Conservation (phyloP, 768 basidiomycete genomes). For the Chiua virens region DNA sequence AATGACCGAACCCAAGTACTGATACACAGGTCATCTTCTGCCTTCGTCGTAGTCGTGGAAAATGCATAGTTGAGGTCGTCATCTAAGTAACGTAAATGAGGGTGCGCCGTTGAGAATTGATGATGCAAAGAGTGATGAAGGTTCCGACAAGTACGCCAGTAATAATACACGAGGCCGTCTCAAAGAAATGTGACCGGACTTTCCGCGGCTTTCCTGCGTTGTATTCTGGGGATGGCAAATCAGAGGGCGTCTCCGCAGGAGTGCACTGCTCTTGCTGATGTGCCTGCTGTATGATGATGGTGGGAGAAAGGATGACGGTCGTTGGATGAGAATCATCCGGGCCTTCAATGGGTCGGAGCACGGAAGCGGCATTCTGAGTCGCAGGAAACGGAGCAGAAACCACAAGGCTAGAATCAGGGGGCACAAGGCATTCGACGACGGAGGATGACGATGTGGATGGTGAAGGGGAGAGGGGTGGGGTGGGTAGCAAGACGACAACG, state of each 20-base stretch:
- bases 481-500: constrained; percentile 15
- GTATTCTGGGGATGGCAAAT: constrained; percentile 8
- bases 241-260: constrained; percentile 9
- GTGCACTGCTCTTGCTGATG: constrained; percentile 16
- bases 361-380: constrained; percentile 6
- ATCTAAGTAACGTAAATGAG: constrained; percentile 39
- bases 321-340: constrained; percentile 6
- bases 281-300: constrained; percentile 26
- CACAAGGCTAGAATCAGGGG: neutral
- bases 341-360: neutral
- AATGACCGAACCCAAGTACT: constrained; percentile 12
- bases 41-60: neutral
- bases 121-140: constrained; percentile 51
- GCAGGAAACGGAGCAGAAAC: neutral
- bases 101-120: constrained; percentile 48
- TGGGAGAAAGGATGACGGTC: constrained; percentile 24
- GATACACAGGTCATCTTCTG: constrained; percentile 20
- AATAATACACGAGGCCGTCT: constrained; percentile 47
- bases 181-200: constrained; percentile 24
- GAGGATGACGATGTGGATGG: constrained; percentile 18
- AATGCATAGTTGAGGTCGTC: neutral
- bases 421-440: constrained; percentile 14
- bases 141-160: constrained; percentile 63
- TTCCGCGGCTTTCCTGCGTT: constrained; percentile 15
- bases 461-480: constrained; percentile 21